These are phyloP conservation scores for Fraxinus pennsylvanica DNA, from an alignment of 257 asterid genomes.

Conservation along the genomic window DNA sequence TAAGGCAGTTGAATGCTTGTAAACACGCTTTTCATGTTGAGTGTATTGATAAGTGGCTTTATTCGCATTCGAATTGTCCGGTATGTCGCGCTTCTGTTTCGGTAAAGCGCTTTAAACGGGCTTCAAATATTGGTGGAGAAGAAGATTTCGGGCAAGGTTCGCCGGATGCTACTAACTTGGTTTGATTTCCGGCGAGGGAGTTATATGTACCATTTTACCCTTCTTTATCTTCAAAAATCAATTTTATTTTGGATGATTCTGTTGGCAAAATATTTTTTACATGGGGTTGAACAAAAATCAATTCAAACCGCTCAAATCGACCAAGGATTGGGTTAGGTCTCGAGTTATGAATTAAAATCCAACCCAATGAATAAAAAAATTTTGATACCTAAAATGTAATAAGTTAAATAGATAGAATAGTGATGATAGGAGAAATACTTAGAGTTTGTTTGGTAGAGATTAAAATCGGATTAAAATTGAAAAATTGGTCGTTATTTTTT, in stretches of 20 bases:
- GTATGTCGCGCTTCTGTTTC: constrained; percentile 66
- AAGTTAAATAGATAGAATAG: too few relatives aligned
- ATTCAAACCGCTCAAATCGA: too few relatives aligned
- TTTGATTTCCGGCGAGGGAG: constrained; percentile 20
- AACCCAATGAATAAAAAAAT: too few relatives aligned
- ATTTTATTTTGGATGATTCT: background rate
- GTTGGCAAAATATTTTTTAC: too few relatives aligned
- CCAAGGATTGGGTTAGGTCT: too few relatives aligned
- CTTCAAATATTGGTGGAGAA: constrained; percentile 18
- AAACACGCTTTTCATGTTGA: constrained; percentile 55
- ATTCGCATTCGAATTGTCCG: constrained; percentile 58
- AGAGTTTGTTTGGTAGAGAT: too few relatives aligned
- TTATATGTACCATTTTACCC: background rate
- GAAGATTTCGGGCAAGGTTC: constrained; percentile 53
- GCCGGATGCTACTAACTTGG: constrained; percentile 53
- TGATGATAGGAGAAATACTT: too few relatives aligned
- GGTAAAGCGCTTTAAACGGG: constrained; percentile 28
- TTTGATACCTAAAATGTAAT: too few relatives aligned
- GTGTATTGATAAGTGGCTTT: constrained; percentile 69
- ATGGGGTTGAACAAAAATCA: too few relatives aligned
- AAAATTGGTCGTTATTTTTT: too few relatives aligned
- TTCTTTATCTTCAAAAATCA: background rate
- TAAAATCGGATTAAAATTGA: too few relatives aligned
- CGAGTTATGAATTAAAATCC: too few relatives aligned
- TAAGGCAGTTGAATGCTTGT: constrained; percentile 50